Percentiles rank a stretch among this genome's conserved stretches.
Conservation (phyloP, 768 basidiomycete species). For the Paxillus ammoniavirescens region DNA sequence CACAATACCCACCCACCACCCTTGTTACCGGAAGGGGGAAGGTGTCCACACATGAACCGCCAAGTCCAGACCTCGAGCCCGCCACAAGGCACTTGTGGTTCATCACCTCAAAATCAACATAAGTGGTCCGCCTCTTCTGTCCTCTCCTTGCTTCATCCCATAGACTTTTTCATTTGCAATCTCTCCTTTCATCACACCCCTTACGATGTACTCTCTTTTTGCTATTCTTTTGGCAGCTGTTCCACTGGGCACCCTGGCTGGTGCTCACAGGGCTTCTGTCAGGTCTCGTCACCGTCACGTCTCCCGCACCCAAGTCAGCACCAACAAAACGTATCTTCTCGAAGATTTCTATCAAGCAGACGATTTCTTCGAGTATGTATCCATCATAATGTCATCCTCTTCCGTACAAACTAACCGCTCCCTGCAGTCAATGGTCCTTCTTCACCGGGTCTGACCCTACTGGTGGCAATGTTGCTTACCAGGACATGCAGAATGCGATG, state of each 20-base stretch:
- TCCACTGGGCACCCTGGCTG: slow-evolving; percentile 36
- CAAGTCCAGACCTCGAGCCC: no score
- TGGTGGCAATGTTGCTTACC: slow-evolving; percentile 64
- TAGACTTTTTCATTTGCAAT: neutral
- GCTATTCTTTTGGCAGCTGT: slow-evolving; percentile 30
- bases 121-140: no score
- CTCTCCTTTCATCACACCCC: slow-evolving; percentile 11
- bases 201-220: slow-evolving; percentile 33
- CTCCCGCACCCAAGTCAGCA: slow-evolving; percentile 15
- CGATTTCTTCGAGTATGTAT: slow-evolving; percentile 57
- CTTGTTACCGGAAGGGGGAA: no score
- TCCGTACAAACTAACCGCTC: neutral
- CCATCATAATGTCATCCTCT: neutral
- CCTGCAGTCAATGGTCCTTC: slow-evolving; percentile 64
- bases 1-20: no score
- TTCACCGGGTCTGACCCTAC: slow-evolving; percentile 67
- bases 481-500: slow-evolving; percentile 45
- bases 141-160: neutral
- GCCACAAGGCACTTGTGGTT: no score
- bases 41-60: no score
- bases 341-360: slow-evolving; percentile 46
- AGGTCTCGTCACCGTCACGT: slow-evolving; percentile 30
- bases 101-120: no score
- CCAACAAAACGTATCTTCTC: slow-evolving; percentile 33
- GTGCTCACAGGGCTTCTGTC: slow-evolving; percentile 26